Percentiles rank a stretch among this genome's conserved stretches.
phyloP scores from a whole-genome alignment of 345 rosid genomes.

The Boechera divaricarpa region DNA sequence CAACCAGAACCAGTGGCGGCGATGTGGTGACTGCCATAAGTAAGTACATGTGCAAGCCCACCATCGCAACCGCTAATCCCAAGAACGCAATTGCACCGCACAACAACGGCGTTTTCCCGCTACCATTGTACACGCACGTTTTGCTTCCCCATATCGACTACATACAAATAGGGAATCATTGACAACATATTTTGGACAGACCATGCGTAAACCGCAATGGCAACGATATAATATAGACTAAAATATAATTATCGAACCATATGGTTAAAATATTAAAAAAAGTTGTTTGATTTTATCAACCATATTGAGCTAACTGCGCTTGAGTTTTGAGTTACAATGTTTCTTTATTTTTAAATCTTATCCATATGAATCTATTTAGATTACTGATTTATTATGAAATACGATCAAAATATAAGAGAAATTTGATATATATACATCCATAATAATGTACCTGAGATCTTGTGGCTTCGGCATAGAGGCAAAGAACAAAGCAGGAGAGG shows the following conservation, averaged over 20 bases:
- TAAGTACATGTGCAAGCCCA: slow-evolving; percentile 66
- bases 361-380: not conserved
- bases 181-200: not conserved
- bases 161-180: slow-evolving; percentile 23
- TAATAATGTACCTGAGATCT: slow-evolving; percentile 71
- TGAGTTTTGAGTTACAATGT: not conserved
- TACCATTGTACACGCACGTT: slow-evolving; percentile 70
- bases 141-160: slow-evolving; percentile 63
- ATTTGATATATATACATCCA: not conserved
- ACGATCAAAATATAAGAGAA: not conserved
- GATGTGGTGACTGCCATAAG: slow-evolving; percentile 70
- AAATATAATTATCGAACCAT: no score
- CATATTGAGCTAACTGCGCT: no score
- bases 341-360: not conserved
- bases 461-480: slow-evolving; percentile 87
- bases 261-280: no score
- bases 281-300: not conserved
- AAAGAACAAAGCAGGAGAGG: slow-evolving; percentile 75
- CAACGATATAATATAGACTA: no score
- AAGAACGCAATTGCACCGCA: slow-evolving; percentile 66
- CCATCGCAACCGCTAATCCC: slow-evolving; percentile 70
- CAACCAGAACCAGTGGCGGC: slow-evolving; percentile 53
- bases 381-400: not conserved
- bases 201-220: not conserved
- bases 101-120: slow-evolving; percentile 73